These are phyloP conservation scores for Lophiotrema nucula DNA, from an alignment of 495 filamentous ascomycete species.

Conservation along the genomic window DNA sequence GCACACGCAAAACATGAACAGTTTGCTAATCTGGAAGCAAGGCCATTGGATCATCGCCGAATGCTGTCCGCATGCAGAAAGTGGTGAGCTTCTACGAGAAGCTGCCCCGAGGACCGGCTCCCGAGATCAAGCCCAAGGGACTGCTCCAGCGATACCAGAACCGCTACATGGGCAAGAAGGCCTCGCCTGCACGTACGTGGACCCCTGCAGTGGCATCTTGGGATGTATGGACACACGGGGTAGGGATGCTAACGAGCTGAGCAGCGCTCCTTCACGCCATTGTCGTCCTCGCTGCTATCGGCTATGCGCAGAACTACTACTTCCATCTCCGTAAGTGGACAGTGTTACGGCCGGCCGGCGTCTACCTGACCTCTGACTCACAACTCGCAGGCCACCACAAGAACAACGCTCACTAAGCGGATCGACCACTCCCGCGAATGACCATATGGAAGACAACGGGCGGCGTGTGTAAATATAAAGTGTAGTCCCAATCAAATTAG, in stretches of 20 bases:
- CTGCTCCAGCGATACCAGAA: conserved; percentile 84
- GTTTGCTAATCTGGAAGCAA: conserved; percentile 38
- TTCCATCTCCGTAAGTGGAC: conserved; percentile 96
- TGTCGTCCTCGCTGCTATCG: conserved; percentile 66
- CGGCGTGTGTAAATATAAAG: conserved; percentile 26
- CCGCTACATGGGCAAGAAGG: conserved; percentile 91
- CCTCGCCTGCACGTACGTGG: conserved; percentile 79
- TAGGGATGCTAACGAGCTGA: conserved; percentile 29
- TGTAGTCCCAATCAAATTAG: conserved; percentile 21
- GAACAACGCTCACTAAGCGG: conserved; percentile 92
- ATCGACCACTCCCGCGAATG: too few species aligned
- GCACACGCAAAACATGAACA: background rate
- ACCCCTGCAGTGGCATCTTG: background rate
- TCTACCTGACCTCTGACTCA: conserved; percentile 30
- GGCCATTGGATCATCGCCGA: conserved; percentile 87
- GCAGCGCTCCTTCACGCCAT: conserved; percentile 86
- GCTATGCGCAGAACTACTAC: conserved; percentile 98
- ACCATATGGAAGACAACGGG: background rate
- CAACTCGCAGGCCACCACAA: conserved; percentile 84
- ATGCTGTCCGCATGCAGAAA: conserved; percentile 93
- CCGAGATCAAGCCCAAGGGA: conserved; percentile 74
- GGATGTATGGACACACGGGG: background rate
- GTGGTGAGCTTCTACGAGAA: conserved; percentile 98
- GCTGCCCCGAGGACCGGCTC: conserved; percentile 85
- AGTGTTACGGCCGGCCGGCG: background rate